phyloP scores from a whole-genome alignment of 1,284 basidiomycete genomes.

The Lignosus rhinocerotis region DNA sequence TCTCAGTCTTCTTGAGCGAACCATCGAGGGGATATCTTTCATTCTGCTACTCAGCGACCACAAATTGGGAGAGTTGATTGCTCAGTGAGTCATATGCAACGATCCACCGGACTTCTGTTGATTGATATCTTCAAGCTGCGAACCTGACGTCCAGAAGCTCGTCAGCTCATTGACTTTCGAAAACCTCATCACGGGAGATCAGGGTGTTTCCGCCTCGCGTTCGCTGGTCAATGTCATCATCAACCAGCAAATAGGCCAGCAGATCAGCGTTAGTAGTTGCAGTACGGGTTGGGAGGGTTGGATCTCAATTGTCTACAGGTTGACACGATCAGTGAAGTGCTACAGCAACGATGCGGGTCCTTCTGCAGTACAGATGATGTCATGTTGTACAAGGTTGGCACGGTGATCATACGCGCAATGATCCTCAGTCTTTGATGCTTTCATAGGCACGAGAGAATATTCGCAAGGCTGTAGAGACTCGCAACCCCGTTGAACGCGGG shows the following conservation, averaged over 20 bases:
- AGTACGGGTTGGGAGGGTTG: neutral
- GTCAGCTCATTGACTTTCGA: conserved; percentile 78
- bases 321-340: conserved; percentile 92
- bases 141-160: conserved; percentile 65
- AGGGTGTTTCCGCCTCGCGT: conserved; percentile 82
- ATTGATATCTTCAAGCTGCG: conserved; percentile 51
- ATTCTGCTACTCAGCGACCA: conserved; percentile 92
- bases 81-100: conserved; percentile 54
- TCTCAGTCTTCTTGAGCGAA: conserved; percentile 72
- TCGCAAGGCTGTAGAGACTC: conserved; percentile 85
- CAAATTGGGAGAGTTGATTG: conserved; percentile 82
- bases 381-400: conserved; percentile 89
- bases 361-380: conserved; percentile 99
- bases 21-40: conserved; percentile 93
- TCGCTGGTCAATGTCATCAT: conserved; percentile 95
- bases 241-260: conserved; percentile 95
- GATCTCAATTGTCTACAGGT: conserved; percentile 52
- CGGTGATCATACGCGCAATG: neutral
- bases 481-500: conserved; percentile 69
- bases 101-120: neutral
- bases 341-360: conserved; percentile 93
- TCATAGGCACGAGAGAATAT: conserved; percentile 90
- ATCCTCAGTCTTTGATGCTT: neutral
- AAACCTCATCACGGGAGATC: conserved; percentile 80
- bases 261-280: conserved; percentile 77